Evolutionary conservation across 108 stramenopile genomes (phyloP).

Genomic region (Skeletonema costatum): DNA sequence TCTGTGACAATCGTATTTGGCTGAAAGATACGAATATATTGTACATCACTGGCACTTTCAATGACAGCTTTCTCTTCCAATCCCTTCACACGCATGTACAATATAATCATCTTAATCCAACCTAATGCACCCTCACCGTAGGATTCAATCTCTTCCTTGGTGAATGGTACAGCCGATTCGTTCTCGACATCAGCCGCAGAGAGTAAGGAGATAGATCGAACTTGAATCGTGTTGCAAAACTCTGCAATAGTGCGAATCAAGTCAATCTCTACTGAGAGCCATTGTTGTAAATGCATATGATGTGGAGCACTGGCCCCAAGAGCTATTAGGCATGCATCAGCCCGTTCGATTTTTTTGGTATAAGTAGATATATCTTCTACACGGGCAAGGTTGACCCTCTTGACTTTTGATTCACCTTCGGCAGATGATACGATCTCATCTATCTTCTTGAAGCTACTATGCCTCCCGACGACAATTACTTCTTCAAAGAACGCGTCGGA

Average conservation of each 20-base stretch:
- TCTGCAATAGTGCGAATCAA: constrained; percentile 13
- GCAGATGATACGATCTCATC: neutral
- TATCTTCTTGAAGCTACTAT: neutral
- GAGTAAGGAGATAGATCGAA: neutral
- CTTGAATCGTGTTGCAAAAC: constrained; percentile 22
- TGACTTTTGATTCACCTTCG: neutral
- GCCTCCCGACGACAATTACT: constrained; percentile 26
- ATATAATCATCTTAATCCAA: constrained; percentile 7
- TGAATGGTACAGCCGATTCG: constrained; percentile 1
- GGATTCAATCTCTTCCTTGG: constrained; percentile 10
- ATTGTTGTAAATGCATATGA: neutral
- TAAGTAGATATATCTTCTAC: neutral
- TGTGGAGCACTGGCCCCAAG: constrained; percentile 16
- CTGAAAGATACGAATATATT: constrained; percentile 20
- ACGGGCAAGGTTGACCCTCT: neutral
- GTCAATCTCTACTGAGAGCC: constrained; percentile 21
- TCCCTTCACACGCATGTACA: constrained; percentile 9
- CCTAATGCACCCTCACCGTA: constrained; percentile 1
- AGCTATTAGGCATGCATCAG: constrained; percentile 35
- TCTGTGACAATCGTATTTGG: constrained; percentile 24
- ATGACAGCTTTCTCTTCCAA: constrained; percentile 17
- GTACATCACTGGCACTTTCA: neutral
- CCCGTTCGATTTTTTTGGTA: neutral
- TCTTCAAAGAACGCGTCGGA: neutral
- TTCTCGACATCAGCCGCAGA: neutral